Percentiles rank a stretch among this genome's conserved stretches.
These are phyloP conservation scores for Shiraia bambusicola DNA, from an alignment of 2,329 filamentous ascomycete species.

Conservation along the genomic window DNA sequence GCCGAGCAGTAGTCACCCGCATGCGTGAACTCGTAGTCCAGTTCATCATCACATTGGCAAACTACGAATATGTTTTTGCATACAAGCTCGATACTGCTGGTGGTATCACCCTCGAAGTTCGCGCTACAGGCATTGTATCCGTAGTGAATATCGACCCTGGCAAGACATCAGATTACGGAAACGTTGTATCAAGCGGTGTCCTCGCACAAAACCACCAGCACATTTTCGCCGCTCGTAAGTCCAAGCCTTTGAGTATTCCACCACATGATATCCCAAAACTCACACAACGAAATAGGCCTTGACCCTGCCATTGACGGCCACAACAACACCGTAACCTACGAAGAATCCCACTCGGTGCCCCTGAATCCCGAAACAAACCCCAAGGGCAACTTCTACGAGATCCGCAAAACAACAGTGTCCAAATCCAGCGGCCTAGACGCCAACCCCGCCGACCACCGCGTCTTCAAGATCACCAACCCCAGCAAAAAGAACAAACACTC, in stretches of 20 bases:
- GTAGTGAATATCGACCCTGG: constrained; percentile 62
- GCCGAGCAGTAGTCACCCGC: constrained; percentile 62
- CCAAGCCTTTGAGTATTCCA: no score
- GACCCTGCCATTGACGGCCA: constrained; percentile 64
- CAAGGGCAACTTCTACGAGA: constrained; percentile 61
- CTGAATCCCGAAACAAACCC: constrained; percentile 59
- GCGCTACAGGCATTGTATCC: constrained; percentile 67
- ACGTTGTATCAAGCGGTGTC: constrained; percentile 64
- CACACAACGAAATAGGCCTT: constrained; percentile 51
- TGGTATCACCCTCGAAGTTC: constrained; percentile 61
- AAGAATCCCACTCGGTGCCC: constrained; percentile 55
- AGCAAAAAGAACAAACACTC: constrained; percentile 48
- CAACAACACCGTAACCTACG: constrained; percentile 56
- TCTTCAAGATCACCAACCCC: constrained; percentile 57
- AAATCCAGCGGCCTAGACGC: constrained; percentile 55
- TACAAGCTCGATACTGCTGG: constrained; percentile 66
- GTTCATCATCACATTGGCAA: constrained; percentile 67
- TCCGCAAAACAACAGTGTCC: constrained; percentile 53
- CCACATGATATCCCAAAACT: no score
- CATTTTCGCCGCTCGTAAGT: constrained; percentile 54
- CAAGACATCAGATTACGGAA: constrained; percentile 58
- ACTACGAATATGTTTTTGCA: constrained; percentile 70
- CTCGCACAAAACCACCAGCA: constrained; percentile 72
- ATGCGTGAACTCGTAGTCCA: constrained; percentile 66
- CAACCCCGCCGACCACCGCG: constrained; percentile 56